phyloP scores from a whole-genome alignment of 2,329 filamentous ascomycete species.

The Dichotomopilus funicola region DNA sequence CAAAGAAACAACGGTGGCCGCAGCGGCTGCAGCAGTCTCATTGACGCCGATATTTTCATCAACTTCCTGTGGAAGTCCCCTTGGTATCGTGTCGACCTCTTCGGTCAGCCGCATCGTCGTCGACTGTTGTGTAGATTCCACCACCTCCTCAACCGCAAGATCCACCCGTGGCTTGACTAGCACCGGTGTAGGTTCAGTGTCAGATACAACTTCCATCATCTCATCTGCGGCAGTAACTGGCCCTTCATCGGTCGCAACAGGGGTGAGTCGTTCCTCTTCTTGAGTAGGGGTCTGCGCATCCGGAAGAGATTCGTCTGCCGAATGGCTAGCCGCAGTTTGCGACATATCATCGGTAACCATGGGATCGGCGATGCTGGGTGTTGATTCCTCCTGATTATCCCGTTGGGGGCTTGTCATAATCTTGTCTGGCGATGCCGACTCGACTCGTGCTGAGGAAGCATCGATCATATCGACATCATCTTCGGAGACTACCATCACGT shows the following conservation, averaged over 20 bases:
- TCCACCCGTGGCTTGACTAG: background rate
- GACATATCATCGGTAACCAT: slow-evolving; percentile 4
- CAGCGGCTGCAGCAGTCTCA: background rate
- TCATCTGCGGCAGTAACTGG: background rate
- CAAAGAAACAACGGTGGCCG: background rate
- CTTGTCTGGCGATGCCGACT: slow-evolving; percentile 1
- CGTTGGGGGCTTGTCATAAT: background rate
- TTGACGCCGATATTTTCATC: background rate
- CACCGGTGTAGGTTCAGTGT: no score
- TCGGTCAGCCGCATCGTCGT: background rate
- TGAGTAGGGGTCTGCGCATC: background rate
- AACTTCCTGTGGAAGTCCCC: background rate
- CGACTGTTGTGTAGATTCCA: background rate
- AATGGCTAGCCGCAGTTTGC: background rate
- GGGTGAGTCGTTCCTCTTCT: background rate
- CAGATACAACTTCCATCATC: no score
- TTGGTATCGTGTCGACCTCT: background rate
- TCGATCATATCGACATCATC: slow-evolving; percentile 17
- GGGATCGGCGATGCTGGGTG: background rate
- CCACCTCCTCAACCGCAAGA: background rate
- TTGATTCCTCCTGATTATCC: background rate
- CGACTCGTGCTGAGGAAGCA: background rate
- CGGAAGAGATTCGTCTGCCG: background rate
- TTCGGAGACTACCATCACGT: background rate
- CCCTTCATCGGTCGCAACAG: background rate